Evolutionary conservation across 2,329 filamentous ascomycete genomes (phyloP).

Genomic region (Pseudohalonectria lignicola): DNA sequence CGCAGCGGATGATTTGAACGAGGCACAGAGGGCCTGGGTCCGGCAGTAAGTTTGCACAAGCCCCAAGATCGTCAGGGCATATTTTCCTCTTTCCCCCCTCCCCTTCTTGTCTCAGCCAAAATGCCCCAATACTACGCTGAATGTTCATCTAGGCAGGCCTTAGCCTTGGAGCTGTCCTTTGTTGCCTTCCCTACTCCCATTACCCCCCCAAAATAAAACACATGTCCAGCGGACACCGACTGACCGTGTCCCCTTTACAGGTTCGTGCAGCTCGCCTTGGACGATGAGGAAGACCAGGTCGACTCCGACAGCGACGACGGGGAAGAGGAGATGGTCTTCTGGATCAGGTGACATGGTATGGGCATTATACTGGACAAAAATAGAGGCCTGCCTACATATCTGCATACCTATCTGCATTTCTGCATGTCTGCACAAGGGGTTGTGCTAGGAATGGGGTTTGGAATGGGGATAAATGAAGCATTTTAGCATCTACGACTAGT

Average conservation of each 20-base stretch:
- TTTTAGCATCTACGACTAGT: neutral
- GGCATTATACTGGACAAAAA: no score
- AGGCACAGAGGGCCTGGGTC: constrained; percentile 8
- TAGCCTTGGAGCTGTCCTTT: neutral
- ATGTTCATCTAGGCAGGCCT: no score
- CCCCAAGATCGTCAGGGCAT: no score
- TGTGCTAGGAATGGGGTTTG: no score
- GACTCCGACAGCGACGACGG: constrained; percentile 7
- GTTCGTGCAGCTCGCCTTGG: constrained; percentile 10
- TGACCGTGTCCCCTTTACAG: no score
- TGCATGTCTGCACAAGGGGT: no score
- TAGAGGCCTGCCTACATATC: no score
- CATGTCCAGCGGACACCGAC: neutral
- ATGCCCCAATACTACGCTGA: no score
- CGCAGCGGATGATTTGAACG: constrained; percentile 4
- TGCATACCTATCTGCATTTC: no score
- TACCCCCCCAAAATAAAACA: neutral
- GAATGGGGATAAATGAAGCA: no score
- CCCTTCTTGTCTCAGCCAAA: no score
- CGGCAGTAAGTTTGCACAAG: constrained; percentile 6
- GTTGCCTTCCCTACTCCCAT: neutral
- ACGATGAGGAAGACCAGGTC: constrained; percentile 9
- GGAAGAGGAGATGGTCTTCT: constrained; percentile 5
- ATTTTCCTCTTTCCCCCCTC: neutral
- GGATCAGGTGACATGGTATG: constrained; percentile 1